Evolutionary conservation across 2,329 filamentous ascomycete species (phyloP), one percentile per base, ranked within the genome.

Genomic region (Pseudocercospora cruenta): DNA sequence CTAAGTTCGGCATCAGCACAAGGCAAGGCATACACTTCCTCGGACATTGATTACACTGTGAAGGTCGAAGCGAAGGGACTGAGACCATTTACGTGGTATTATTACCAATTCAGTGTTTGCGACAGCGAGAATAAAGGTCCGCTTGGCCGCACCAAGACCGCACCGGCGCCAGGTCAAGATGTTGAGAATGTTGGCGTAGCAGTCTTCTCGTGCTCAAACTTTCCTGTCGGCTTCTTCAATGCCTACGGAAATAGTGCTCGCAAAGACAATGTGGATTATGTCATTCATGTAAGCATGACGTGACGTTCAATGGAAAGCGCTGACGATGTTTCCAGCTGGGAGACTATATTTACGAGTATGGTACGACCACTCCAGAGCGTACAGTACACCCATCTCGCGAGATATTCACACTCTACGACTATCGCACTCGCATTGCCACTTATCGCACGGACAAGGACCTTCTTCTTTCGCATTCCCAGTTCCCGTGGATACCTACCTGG

Each of bases 341-440:
- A 9, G 80, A 82, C 66, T 82, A 81, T 70, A 80, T 81, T 58
- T 82, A 81, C 70, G 80, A 82, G 62, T 80, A 66, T 76, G 77
- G 19, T 74, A 76, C 75, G 73, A 75, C 36, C 71, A 78, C 74
- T 21, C 57, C 75, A 16, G 69, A 76, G 71, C 69, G 71, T 31
- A 58, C 69, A 3, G 67, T 71, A 3, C 77, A 19, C 69, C 80
- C 80, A 0, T 74, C 78, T 54, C 75, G 73, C 22, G 76, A 81
- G 54, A 79, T 80, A 31, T 77, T 77, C 60, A 78, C 78, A 8
- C 75, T 82, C 0, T 82, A 82, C 69, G 80, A 82, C 68, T 82
- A 82, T 66, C 74, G 81, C n/a, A 77, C 72, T 60, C 73, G 81
- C n/a, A 72, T 80, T 33, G 79, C 78, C 0, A 78, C 75, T 3